phyloP scores from a whole-genome alignment of 805 yeast genomes.

The Groenewaldozyma salmanticensis region DNA sequence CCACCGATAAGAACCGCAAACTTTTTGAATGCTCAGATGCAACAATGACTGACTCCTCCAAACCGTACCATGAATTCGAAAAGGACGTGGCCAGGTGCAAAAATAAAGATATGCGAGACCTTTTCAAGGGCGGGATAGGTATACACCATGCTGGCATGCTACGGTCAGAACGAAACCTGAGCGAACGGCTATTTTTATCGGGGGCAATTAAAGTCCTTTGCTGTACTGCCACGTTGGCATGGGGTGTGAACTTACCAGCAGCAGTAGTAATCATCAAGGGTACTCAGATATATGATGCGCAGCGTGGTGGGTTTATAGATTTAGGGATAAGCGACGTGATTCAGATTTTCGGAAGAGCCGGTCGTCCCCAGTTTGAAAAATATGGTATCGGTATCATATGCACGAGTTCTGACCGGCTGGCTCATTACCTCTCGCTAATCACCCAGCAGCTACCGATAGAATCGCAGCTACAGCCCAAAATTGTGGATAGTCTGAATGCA shows the following conservation, averaged over 20 bases:
- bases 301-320: constrained; percentile 89
- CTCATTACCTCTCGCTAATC: constrained; percentile 78
- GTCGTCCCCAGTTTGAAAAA: constrained; percentile 92
- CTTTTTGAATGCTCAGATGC: constrained; percentile 49
- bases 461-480: constrained; percentile 62
- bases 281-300: constrained; percentile 89
- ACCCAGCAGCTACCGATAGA: constrained; percentile 97
- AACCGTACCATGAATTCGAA: constrained; percentile 17
- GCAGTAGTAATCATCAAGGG: constrained; percentile 96
- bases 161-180: constrained; percentile 77
- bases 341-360: constrained; percentile 98
- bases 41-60: too few relatives aligned
- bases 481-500: constrained; percentile 91
- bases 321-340: constrained; percentile 93
- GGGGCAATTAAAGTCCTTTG: constrained; percentile 86
- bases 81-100: constrained; percentile 57
- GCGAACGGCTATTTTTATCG: constrained; percentile 74
- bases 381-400: constrained; percentile 88
- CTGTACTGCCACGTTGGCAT: constrained; percentile 95
- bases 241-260: constrained; percentile 99
- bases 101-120: constrained; percentile 70
- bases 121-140: constrained; percentile 78
- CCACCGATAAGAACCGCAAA: constrained; percentile 33
- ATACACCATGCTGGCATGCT: constrained; percentile 97
- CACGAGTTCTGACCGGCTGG: constrained; percentile 71